Percentiles rank a stretch among this genome's conserved stretches.
phyloP scores from a whole-genome alignment of 2,329 filamentous ascomycete species.

The Aureobasidium namibiae region DNA sequence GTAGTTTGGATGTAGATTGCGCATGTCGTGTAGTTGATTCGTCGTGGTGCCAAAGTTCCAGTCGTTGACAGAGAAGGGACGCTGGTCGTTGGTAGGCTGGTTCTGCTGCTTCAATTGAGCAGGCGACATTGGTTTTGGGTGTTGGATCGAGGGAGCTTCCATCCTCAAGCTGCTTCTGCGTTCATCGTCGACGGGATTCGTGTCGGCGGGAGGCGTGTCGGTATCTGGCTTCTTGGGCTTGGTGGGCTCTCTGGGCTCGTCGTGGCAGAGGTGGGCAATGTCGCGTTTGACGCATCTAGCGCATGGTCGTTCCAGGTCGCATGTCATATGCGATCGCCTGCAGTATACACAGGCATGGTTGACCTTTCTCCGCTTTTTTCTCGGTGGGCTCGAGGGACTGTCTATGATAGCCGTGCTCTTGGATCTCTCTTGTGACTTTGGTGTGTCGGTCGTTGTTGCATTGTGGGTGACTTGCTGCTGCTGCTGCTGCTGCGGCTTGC shows the following conservation, averaged over 20 bases:
- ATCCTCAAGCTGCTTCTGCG: neutral
- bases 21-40: slow-evolving; percentile 88
- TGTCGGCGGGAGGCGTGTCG: neutral
- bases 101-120: slow-evolving; percentile 57
- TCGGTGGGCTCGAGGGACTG: slow-evolving; percentile 14
- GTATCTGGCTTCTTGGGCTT: slow-evolving; percentile 38
- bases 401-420: slow-evolving; percentile 8
- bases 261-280: slow-evolving; percentile 96
- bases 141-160: slow-evolving; percentile 55
- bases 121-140: slow-evolving; percentile 61
- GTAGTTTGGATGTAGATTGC: slow-evolving; percentile 85
- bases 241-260: slow-evolving; percentile 82
- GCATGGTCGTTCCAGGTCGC: slow-evolving; percentile 74
- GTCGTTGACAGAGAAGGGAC: slow-evolving; percentile 34
- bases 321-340: slow-evolving; percentile 49
- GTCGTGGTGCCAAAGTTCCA: slow-evolving; percentile 63
- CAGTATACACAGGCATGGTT: slow-evolving; percentile 49
- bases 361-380: slow-evolving; percentile 46
- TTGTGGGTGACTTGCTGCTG: neutral
- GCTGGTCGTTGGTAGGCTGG: slow-evolving; percentile 47
- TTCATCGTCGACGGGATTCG: neutral
- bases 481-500: neutral
- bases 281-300: slow-evolving; percentile 96
- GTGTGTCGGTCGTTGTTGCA: neutral
- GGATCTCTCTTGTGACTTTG: slow-evolving; percentile 2